Conservation (phyloP, 140 eudicot genomes). For the Erigeron philadelphicus region DNA sequence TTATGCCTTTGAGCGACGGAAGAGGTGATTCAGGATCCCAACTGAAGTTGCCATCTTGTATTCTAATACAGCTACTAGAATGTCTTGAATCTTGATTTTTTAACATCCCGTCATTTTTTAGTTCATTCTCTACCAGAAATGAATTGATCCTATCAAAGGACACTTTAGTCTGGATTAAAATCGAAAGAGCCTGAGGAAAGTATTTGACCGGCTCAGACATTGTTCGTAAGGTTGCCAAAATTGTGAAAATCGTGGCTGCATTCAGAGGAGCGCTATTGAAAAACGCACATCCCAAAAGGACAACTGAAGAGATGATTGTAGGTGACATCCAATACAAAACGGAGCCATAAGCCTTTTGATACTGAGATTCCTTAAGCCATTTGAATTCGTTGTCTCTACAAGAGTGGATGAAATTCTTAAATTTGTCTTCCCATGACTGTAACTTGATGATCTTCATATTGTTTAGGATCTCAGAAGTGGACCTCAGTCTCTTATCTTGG, state of each 20-base stretch:
- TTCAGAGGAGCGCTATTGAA: slow-evolving; percentile 44
- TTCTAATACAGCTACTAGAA: slow-evolving; percentile 26
- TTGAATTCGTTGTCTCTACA: slow-evolving; percentile 47
- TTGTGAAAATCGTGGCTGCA: slow-evolving; percentile 56
- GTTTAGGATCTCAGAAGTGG: slow-evolving; percentile 58
- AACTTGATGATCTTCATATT: slow-evolving; percentile 65
- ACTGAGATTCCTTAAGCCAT: slow-evolving; percentile 49
- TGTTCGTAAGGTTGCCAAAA: slow-evolving; percentile 45
- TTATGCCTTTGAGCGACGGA: slow-evolving; percentile 33
- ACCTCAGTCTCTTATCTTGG: slow-evolving; percentile 51
- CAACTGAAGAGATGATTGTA: slow-evolving; percentile 47
- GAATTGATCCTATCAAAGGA: slow-evolving; percentile 53
- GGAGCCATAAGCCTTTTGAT: slow-evolving; percentile 31
- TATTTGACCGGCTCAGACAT: slow-evolving; percentile 55
- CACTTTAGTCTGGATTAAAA: slow-evolving; percentile 48
- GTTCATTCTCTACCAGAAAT: slow-evolving; percentile 51
- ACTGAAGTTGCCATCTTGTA: slow-evolving; percentile 40
- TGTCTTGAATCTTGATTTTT: neutral
- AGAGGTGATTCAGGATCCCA: slow-evolving; percentile 49
- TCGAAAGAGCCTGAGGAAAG: slow-evolving; percentile 53
- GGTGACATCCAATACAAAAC: slow-evolving; percentile 66
- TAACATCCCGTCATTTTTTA: slow-evolving; percentile 18
- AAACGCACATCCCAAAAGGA: slow-evolving; percentile 43
- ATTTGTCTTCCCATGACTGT: slow-evolving; percentile 62
- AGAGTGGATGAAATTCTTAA: slow-evolving; percentile 37